phyloP scores from a whole-genome alignment of 2,329 filamentous ascomycete species.

The Colletotrichum sp. region DNA sequence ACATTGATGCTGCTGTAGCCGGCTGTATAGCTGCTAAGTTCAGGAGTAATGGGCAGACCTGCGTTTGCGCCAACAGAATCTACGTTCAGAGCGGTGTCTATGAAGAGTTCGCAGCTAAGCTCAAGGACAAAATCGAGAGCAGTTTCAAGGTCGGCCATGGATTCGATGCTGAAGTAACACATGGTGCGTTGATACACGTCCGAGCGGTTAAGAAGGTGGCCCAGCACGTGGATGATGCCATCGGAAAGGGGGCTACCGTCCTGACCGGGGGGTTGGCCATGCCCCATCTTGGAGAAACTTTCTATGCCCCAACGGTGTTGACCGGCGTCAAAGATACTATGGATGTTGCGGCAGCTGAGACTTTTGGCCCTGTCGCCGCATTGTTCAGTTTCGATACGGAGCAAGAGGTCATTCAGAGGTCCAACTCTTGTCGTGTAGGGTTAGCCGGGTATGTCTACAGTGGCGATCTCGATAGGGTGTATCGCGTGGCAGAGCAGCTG shows the following conservation, averaged over 20 bases:
- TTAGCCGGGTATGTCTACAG: constrained; percentile 95
- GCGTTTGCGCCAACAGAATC: constrained; percentile 86
- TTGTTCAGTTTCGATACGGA: constrained; percentile 90
- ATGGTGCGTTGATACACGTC: constrained; percentile 85
- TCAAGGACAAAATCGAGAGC: constrained; percentile 74
- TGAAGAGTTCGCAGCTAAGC: constrained; percentile 71
- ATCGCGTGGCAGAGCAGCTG: constrained; percentile 69
- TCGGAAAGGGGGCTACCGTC: constrained; percentile 77
- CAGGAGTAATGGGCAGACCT: constrained; percentile 93
- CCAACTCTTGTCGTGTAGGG: constrained; percentile 84
- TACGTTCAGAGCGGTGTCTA: constrained; percentile 82
- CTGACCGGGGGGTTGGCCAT: constrained; percentile 77
- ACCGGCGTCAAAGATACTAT: constrained; percentile 86
- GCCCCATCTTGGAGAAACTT: constrained; percentile 71
- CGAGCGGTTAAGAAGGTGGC: constrained; percentile 82
- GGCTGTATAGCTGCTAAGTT: constrained; percentile 90
- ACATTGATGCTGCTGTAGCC: constrained; percentile 82
- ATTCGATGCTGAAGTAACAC: constrained; percentile 72
- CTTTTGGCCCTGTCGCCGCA: constrained; percentile 91
- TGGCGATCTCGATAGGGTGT: constrained; percentile 62
- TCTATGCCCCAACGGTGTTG: constrained; percentile 89
- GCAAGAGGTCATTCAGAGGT: constrained; percentile 82
- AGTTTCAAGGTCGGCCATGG: constrained; percentile 77
- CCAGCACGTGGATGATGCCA: constrained; percentile 79
- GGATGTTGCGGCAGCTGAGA: constrained; percentile 86